A percentile compares a stretch with the other conserved stretches of the same genome.
Conservation (phyloP, 169 alveolate species). For the Plasmodium inui region DNA sequence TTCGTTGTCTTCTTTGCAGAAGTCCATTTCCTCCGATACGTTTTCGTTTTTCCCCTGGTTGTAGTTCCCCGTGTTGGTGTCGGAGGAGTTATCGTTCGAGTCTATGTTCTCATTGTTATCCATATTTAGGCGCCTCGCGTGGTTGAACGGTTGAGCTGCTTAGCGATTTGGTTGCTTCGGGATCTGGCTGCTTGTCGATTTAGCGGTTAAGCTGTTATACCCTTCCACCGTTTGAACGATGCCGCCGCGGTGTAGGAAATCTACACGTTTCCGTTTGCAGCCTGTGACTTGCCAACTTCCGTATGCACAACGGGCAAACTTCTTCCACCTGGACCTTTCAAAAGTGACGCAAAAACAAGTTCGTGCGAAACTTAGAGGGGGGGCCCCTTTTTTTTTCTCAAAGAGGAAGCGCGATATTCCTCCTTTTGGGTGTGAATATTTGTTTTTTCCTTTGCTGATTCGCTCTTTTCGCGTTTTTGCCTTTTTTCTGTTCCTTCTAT, state of each 20-base stretch:
- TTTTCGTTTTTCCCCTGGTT: slow-evolving; percentile 51
- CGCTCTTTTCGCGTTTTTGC: neutral
- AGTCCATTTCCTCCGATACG: slow-evolving; percentile 57
- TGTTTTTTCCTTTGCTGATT: neutral
- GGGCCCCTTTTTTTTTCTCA: neutral
- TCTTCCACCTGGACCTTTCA: neutral
- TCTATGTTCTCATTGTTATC: slow-evolving; percentile 73
- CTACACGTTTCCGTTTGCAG: neutral
- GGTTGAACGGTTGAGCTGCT: neutral
- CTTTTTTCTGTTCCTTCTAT: neutral
- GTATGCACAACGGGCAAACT: neutral
- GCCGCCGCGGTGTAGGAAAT: neutral
- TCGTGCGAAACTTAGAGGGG: neutral
- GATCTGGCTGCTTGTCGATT: neutral
- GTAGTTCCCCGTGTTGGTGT: slow-evolving; percentile 57
- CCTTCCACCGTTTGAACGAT: neutral
- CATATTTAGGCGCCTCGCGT: slow-evolving; percentile 13
- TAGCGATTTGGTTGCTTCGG: neutral
- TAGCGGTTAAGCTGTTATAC: neutral
- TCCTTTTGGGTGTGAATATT: neutral
- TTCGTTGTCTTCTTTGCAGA: slow-evolving; percentile 52
- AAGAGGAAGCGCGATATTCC: neutral
- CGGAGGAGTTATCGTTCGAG: slow-evolving; percentile 69
- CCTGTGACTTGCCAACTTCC: neutral
- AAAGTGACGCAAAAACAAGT: neutral